phyloP scores from a whole-genome alignment of 257 asterid genomes.

The Nemophila menziesii region DNA sequence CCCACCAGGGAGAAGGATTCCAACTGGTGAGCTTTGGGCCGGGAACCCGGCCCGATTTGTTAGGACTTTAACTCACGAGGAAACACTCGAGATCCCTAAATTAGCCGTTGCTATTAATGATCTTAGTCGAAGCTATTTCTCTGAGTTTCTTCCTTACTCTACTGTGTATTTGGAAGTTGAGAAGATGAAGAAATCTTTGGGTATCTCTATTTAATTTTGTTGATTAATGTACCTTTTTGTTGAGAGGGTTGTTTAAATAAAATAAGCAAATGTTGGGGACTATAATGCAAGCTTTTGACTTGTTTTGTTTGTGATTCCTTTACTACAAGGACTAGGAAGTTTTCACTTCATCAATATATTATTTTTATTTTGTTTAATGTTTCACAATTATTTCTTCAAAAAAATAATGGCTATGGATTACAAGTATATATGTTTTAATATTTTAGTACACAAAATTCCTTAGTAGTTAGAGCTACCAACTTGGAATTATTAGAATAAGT shows the following conservation, averaged over 20 bases:
- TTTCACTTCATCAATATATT: no score
- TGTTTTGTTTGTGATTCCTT: background rate
- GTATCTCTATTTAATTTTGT: slow-evolving; percentile 50
- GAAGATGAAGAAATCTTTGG: slow-evolving; percentile 71
- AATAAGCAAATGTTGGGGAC: slow-evolving; percentile 3
- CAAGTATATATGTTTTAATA: no score
- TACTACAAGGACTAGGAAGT: no score
- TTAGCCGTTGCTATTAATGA: slow-evolving; percentile 81
- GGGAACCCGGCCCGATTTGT: slow-evolving; percentile 93
- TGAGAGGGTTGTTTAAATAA: background rate
- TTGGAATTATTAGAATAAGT: no score
- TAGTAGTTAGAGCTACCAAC: no score
- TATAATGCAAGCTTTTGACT: background rate
- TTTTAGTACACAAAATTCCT: no score
- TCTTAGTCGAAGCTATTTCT: slow-evolving; percentile 57
- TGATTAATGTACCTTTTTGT: background rate
- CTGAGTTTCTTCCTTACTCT: slow-evolving; percentile 80
- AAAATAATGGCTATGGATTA: no score
- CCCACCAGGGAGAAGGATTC: slow-evolving; percentile 95
- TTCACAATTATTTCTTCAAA: no score
- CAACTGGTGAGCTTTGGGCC: slow-evolving; percentile 76
- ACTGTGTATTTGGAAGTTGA: slow-evolving; percentile 91
- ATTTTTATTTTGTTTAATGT: no score
- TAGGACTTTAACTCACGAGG: slow-evolving; percentile 72
- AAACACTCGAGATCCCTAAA: slow-evolving; percentile 76